These are phyloP conservation scores for Aspergillus haitiensis DNA, from an alignment of 495 filamentous ascomycete genomes.

Conservation along the genomic window DNA sequence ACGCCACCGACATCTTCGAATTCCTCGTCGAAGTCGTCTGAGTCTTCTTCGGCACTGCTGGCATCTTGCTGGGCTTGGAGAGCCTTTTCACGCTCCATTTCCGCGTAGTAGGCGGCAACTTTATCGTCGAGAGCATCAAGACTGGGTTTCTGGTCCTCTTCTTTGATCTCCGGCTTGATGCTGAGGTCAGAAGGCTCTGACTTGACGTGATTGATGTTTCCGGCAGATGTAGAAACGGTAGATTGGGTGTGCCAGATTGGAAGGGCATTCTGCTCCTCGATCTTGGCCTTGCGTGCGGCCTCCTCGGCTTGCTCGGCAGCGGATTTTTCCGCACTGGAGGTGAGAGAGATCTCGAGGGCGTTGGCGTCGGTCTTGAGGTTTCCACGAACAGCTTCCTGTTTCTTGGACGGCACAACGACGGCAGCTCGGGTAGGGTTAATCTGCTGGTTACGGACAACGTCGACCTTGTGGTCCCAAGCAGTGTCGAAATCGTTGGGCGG, in stretches of 20 bases:
- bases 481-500: constrained; percentile 85
- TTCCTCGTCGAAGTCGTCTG: constrained; percentile 50
- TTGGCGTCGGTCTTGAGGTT: constrained; percentile 64
- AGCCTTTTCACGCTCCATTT: constrained; percentile 51
- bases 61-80: constrained; percentile 49
- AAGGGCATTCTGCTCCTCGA: constrained; percentile 80
- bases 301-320: constrained; percentile 75
- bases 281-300: constrained; percentile 65
- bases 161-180: constrained; percentile 46
- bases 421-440: constrained; percentile 56
- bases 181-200: constrained; percentile 33
- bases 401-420: constrained; percentile 41
- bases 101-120: constrained; percentile 53
- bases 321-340: constrained; percentile 68
- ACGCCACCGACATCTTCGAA: constrained; percentile 51
- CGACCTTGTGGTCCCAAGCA: constrained; percentile 58
- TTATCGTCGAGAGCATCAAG: constrained; percentile 48
- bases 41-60: constrained; percentile 48
- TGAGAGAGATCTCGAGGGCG: constrained; percentile 76
- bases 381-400: constrained; percentile 70
- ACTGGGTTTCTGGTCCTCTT: constrained; percentile 58
- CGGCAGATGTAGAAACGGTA: constrained; percentile 58
- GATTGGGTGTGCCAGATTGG: constrained; percentile 88
- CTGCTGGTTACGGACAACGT: constrained; percentile 51
- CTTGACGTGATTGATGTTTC: constrained; percentile 31